Evolutionary conservation across 2,329 filamentous ascomycete genomes (phyloP), one percentile per base, ranked within the genome.

Genomic region (Colletotrichum falcatum): DNA sequence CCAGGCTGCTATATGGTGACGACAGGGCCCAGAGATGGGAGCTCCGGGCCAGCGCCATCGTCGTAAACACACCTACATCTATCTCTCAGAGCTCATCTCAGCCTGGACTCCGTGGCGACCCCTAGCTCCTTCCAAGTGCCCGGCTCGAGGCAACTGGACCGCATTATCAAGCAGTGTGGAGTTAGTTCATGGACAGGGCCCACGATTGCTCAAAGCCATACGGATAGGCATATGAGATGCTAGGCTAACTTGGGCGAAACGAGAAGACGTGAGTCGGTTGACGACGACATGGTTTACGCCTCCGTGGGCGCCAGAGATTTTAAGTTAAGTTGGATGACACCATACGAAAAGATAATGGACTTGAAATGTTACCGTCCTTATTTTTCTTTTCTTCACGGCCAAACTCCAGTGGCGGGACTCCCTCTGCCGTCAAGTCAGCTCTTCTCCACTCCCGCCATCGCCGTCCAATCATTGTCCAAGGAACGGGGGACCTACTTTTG

Each of bases 101-200:
- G 6, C n/a, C 53, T 16, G 33, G 35, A 26, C n/a, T 46, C 9
- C n/a, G 54, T n/a, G 14, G 23, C 30, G 18, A 42, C 49, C 60
- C 44, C 16, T 26, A 20, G 44, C 53, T 44, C 44, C n/a, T 12
- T 42, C 12, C 26, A 8, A 51, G 33, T 39, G 39, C 39, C 28
- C 39, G 39, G 35, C 23, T 12, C 23, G 16, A 28, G 23, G 20
- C 49, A 42, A 44, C 9, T 23, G 33, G 51, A n/a, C 23, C n/a
- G 18, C 37, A 23, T 14, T 54, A 30, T 46, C 46, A 14, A 33
- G 37, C 35, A 35, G 28, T 66, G 42, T 66, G 48, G 51, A 55
- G 66, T 55, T 48, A 55, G 66, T 55, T 48, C 28, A 20, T 28
- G 18, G 56, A 20, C 30, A 18, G 42, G 30, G n/a, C 16, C 48